Percentiles rank a stretch among this genome's conserved stretches.
phyloP scores from a whole-genome alignment of 768 basidiomycete species.

The Hygrocybe punicea region DNA sequence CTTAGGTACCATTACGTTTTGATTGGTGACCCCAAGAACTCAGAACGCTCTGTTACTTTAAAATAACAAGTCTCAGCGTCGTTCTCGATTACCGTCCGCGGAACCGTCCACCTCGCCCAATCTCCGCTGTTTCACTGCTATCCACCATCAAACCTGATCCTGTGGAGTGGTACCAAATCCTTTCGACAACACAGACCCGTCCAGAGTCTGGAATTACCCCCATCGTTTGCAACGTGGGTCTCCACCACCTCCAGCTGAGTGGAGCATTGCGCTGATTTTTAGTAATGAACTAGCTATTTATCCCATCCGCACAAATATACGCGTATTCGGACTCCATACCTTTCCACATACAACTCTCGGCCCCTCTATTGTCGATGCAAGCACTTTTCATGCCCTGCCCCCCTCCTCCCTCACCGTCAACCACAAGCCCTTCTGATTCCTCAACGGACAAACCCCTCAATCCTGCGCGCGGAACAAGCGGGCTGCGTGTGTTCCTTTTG shows the following conservation, averaged over 20 bases:
- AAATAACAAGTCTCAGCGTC: constrained; percentile 4
- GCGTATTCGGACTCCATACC: background rate
- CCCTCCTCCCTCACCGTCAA: no score
- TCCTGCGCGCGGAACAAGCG: no score
- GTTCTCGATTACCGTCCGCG: constrained; percentile 14
- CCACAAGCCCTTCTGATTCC: no score
- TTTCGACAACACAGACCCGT: constrained; percentile 7
- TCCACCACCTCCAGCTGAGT: no score
- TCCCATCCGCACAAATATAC: background rate
- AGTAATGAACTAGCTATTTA: background rate
- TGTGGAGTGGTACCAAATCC: constrained; percentile 16
- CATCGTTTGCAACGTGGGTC: constrained; percentile 8
- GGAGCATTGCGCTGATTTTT: no score
- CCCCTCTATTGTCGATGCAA: background rate
- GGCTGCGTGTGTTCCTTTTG: no score
- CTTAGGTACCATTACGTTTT: background rate
- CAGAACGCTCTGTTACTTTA: background rate
- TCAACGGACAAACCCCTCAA: no score
- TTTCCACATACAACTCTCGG: background rate
- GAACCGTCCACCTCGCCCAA: constrained; percentile 5
- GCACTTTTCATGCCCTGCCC: background rate
- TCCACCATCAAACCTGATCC: constrained; percentile 10
- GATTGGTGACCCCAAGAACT: background rate
- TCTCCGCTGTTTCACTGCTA: constrained; percentile 4
- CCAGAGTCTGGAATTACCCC: background rate